These are phyloP conservation scores for Leucocoprinus leucothites DNA, from an alignment of 768 basidiomycete species.

Conservation along the genomic window DNA sequence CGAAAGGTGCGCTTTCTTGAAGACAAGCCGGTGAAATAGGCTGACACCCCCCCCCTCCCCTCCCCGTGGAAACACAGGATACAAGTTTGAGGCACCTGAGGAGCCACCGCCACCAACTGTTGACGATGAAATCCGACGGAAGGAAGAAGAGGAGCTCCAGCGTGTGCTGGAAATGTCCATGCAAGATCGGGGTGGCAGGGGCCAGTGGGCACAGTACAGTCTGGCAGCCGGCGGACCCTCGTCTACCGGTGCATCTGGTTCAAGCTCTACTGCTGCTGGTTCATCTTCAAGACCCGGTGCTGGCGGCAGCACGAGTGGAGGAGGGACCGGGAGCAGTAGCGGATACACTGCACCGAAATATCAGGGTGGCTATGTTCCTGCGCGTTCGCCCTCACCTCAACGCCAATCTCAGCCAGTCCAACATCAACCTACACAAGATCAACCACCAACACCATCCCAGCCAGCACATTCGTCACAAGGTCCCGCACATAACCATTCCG, in stretches of 20 bases:
- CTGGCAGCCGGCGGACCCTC: conserved; percentile 26
- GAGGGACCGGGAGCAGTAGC: neutral
- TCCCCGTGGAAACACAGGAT: conserved; percentile 53
- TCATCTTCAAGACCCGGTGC: conserved; percentile 6
- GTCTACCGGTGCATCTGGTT: conserved; percentile 13
- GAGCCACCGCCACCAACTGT: conserved; percentile 67
- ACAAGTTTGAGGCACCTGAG: conserved; percentile 61
- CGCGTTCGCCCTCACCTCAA: conserved; percentile 42
- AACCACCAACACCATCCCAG: conserved; percentile 11
- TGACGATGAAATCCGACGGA: conserved; percentile 76
- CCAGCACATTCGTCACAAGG: conserved; percentile 10
- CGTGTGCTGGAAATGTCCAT: conserved; percentile 92
- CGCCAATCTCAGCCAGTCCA: conserved; percentile 17
- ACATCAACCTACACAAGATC: conserved; percentile 14
- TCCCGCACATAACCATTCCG: neutral
- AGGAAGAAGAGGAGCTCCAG: conserved; percentile 94
- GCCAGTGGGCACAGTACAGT: conserved; percentile 46
- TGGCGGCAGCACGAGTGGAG: neutral
- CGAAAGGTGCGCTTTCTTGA: conserved; percentile 57
- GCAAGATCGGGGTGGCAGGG: conserved; percentile 83
- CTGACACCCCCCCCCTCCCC: no score
- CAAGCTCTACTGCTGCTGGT: conserved; percentile 18
- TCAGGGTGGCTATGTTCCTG: conserved; percentile 56
- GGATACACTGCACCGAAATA: conserved; percentile 34
- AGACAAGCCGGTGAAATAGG: no score